phyloP scores from a whole-genome alignment of 164 flowering plant genomes.

The Houttuynia cordata region DNA sequence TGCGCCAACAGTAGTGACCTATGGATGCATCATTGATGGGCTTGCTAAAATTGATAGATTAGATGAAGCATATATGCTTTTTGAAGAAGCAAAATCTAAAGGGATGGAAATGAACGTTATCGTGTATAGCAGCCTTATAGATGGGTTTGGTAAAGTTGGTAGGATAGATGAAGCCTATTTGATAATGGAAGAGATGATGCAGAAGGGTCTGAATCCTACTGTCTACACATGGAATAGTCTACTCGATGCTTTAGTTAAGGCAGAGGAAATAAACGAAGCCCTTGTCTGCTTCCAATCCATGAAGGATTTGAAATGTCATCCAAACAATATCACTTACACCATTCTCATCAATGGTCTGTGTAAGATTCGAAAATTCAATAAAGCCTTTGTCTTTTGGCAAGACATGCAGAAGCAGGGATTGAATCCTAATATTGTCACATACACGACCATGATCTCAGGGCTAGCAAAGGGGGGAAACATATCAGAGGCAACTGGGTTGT shows the following conservation, averaged over 20 bases:
- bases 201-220: conserved; percentile 60
- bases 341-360: conserved; percentile 87
- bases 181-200: conserved; percentile 86
- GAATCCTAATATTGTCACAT: conserved; percentile 51
- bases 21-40: conserved; percentile 87
- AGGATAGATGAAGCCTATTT: conserved; percentile 91
- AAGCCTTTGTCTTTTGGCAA: conserved; percentile 94
- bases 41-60: conserved; percentile 89
- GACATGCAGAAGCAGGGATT: conserved; percentile 80
- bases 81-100: conserved; percentile 86
- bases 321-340: conserved; percentile 57
- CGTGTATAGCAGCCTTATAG: conserved; percentile 73
- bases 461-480: conserved; percentile 81
- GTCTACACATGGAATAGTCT: conserved; percentile 91
- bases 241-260: conserved; percentile 79
- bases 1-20: conserved; percentile 75
- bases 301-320: conserved; percentile 68
- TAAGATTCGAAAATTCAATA: conserved; percentile 62
- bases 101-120: conserved; percentile 55
- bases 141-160: conserved; percentile 95
- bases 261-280: conserved; percentile 80
- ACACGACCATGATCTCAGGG: conserved; percentile 83
- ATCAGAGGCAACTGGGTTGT: conserved; percentile 47
- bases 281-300: conserved; percentile 76
- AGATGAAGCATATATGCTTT: conserved; percentile 94